Percentiles rank a stretch among this genome's conserved stretches.
phyloP scores from a whole-genome alignment of 495 filamentous ascomycete genomes.

The Penicillium maclennaniae region DNA sequence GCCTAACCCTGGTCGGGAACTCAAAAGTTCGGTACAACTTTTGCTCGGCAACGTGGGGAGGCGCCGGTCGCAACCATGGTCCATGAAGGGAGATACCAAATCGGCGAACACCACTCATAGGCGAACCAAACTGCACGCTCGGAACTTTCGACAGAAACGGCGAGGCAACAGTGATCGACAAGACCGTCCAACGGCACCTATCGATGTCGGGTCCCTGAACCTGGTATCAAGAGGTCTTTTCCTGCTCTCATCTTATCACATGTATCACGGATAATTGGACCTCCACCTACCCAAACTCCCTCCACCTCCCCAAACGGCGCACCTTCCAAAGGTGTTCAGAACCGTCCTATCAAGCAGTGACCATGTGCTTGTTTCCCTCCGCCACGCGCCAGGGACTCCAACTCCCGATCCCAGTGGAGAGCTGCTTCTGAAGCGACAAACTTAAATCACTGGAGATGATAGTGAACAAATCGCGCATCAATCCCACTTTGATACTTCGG shows the following conservation, averaged over 20 bases:
- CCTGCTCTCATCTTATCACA: too few relatives aligned
- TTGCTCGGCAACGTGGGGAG: constrained; percentile 1
- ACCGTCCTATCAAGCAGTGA: background rate
- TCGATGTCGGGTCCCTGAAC: constrained; percentile 1
- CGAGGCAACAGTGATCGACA: constrained; percentile 14
- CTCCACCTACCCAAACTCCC: too few relatives aligned
- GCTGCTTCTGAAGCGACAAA: background rate
- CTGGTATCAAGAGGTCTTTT: background rate
- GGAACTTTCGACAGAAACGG: constrained; percentile 10
- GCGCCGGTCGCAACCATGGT: constrained; percentile 1
- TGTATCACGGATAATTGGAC: background rate
- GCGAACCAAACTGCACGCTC: background rate
- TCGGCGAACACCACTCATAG: constrained; percentile 3
- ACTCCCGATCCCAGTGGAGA: background rate
- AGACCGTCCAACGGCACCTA: constrained; percentile 16
- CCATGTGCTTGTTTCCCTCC: background rate
- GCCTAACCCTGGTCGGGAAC: background rate
- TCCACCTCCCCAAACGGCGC: too few relatives aligned
- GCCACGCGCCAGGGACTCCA: background rate
- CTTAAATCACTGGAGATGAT: background rate
- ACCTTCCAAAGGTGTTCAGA: constrained; percentile 8
- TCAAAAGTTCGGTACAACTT: background rate
- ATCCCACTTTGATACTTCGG: background rate
- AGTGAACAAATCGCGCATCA: constrained; percentile 2
- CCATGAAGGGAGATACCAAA: background rate